These are phyloP conservation scores for Penicillium verhagenii DNA, from an alignment of 495 filamentous ascomycete genomes.

Conservation along the genomic window DNA sequence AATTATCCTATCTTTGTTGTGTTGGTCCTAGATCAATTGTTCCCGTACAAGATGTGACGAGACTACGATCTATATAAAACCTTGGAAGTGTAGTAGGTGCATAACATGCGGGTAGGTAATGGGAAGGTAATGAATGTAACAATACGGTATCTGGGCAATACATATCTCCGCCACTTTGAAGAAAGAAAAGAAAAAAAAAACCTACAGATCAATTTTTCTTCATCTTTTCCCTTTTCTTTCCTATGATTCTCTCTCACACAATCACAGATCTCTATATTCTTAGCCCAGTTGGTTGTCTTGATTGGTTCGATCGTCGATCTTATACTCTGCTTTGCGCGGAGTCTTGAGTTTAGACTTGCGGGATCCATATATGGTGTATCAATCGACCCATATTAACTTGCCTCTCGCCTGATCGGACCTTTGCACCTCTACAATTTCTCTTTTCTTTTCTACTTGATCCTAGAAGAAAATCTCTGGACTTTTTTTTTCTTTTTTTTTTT, in stretches of 20 bases:
- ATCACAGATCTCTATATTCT: slow-evolving; percentile 2
- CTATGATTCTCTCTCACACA: slow-evolving; percentile 3
- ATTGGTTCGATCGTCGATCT: slow-evolving; percentile 22
- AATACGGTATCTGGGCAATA: slow-evolving; percentile 2
- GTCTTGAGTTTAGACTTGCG: slow-evolving; percentile 24
- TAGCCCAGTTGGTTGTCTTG: neutral
- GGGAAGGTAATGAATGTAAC: no score
- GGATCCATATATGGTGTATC: slow-evolving; percentile 32
- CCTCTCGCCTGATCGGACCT: slow-evolving; percentile 14
- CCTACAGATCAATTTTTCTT: slow-evolving; percentile 5
- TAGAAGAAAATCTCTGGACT: neutral
- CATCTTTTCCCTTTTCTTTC: neutral
- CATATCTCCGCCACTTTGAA: neutral
- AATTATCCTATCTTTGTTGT: neutral
- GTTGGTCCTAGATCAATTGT: no score
- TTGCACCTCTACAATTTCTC: slow-evolving; percentile 4
- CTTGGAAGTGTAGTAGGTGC: neutral
- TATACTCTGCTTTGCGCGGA: slow-evolving; percentile 12
- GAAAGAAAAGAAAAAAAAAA: neutral
- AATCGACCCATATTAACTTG: slow-evolving; percentile 7
- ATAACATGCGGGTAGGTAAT: neutral
- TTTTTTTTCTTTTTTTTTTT: neutral
- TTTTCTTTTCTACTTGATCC: neutral
- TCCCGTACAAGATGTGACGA: no score
- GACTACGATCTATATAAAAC: neutral